These are phyloP conservation scores for Xylaria sp. DNA, from an alignment of 2,329 filamentous ascomycete species.

Conservation along the genomic window DNA sequence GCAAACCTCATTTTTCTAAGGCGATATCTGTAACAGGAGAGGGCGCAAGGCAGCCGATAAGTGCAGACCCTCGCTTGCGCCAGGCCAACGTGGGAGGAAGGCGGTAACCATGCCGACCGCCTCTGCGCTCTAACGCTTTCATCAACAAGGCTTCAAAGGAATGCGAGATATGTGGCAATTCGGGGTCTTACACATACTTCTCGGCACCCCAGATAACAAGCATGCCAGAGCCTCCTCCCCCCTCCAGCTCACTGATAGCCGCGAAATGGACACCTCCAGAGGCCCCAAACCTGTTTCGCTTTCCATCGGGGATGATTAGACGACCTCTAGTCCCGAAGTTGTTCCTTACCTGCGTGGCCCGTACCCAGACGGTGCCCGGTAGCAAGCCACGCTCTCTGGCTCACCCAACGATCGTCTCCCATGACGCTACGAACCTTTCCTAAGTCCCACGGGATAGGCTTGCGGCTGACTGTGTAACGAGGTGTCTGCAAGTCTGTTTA, in stretches of 20 bases:
- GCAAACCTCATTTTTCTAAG: background rate
- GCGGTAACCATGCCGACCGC: background rate
- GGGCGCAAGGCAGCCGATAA: background rate
- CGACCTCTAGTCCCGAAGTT: slow-evolving; percentile 1
- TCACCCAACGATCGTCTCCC: background rate
- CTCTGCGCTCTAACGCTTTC: slow-evolving; percentile 31
- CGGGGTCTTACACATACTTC: slow-evolving; percentile 35
- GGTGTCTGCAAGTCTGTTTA: slow-evolving; percentile 6
- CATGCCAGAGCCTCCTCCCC: background rate
- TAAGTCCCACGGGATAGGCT: background rate
- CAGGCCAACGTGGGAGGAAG: background rate
- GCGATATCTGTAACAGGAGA: too few relatives aligned
- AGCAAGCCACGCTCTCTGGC: background rate
- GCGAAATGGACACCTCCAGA: slow-evolving; percentile 17
- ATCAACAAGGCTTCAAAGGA: slow-evolving; percentile 33
- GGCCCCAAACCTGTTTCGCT: background rate
- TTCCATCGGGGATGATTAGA: background rate
- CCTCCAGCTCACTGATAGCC: slow-evolving; percentile 15
- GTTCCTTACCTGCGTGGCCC: slow-evolving; percentile 1
- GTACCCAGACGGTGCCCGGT: slow-evolving; percentile 5
- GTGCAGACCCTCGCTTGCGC: background rate
- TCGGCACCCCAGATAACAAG: slow-evolving; percentile 33
- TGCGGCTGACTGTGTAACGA: slow-evolving; percentile 1
- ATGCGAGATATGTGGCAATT: slow-evolving; percentile 34
- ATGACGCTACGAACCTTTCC: background rate